Evolutionary conservation across 306 rosid genomes (phyloP).

Genomic region (Vigna reflexopilosa): DNA sequence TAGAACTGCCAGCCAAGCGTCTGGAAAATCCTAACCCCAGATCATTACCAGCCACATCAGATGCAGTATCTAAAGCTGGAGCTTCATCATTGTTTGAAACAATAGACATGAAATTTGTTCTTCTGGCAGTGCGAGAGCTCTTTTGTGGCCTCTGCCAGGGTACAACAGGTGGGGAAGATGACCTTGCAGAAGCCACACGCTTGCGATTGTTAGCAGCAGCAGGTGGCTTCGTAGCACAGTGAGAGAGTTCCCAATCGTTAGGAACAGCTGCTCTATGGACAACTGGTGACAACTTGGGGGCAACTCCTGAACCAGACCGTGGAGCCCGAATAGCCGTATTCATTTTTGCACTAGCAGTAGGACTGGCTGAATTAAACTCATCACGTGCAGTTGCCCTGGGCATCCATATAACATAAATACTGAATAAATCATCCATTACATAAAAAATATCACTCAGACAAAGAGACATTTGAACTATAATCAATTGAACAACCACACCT

Average conservation of each 20-base stretch:
- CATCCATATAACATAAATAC: conserved; percentile 37
- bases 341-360: conserved; percentile 73
- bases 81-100: conserved; percentile 79
- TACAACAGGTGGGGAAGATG: conserved; percentile 92
- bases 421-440: conserved; percentile 33
- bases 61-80: conserved; percentile 68
- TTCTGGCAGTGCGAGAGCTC: conserved; percentile 94
- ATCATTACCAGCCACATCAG: conserved; percentile 82
- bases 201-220: conserved; percentile 84
- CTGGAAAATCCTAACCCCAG: conserved; percentile 70
- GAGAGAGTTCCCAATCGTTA: conserved; percentile 90
- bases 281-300: conserved; percentile 87
- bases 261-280: conserved; percentile 75
- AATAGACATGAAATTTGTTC: conserved; percentile 79
- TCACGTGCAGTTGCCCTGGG: conserved; percentile 83
- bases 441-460: conserved; percentile 18
- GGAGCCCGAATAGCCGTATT: conserved; percentile 89
- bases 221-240: conserved; percentile 82
- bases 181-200: conserved; percentile 73
- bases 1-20: conserved; percentile 79
- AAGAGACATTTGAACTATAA: conserved; percentile 30
- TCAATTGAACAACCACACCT: conserved; percentile 24
- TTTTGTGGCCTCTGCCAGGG: conserved; percentile 95
- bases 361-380: conserved; percentile 83
- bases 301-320: conserved; percentile 81